These are phyloP conservation scores for Colletotrichum karsti DNA, from an alignment of 2,329 filamentous ascomycete species.

Conservation along the genomic window DNA sequence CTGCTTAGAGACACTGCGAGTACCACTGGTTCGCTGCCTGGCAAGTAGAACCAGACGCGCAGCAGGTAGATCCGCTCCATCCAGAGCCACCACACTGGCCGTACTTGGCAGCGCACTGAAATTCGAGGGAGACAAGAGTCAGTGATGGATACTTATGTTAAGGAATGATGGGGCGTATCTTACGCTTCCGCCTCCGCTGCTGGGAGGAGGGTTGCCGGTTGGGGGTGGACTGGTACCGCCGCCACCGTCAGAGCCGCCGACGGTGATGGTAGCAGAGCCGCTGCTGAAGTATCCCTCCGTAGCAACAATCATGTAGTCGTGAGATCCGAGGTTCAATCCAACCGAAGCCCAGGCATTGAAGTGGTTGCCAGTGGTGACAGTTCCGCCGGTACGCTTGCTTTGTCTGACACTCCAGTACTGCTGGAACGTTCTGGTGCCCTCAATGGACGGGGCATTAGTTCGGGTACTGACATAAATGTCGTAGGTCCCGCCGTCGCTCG, in stretches of 20 bases:
- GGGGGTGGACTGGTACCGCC: conserved; percentile 14
- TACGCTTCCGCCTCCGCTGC: conserved; percentile 4
- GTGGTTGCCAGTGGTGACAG: conserved; percentile 61
- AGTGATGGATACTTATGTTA: rapidly evolving
- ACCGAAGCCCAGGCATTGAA: conserved; percentile 59
- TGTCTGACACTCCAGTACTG: conserved; percentile 61
- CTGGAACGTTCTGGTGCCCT: conserved; percentile 62
- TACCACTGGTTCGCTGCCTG: conserved; percentile 34
- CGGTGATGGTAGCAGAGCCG: conserved; percentile 8
- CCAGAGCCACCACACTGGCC: conserved; percentile 34
- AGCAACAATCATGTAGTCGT: conserved; percentile 58
- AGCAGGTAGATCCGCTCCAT: conserved; percentile 35
- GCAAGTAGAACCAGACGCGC: conserved; percentile 33
- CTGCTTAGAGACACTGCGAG: conserved; percentile 33
- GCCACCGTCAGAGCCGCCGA: conserved; percentile 6
- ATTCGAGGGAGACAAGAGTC: rapidly evolving
- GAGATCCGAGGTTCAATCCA: conserved; percentile 55
- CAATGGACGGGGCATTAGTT: conserved; percentile 59
- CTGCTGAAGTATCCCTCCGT: conserved; percentile 20
- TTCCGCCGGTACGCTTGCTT: conserved; percentile 59
- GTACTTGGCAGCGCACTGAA: conserved; percentile 31
- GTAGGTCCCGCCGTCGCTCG: conserved; percentile 60
- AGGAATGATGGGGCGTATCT: too few species aligned
- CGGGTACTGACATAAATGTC: conserved; percentile 59
- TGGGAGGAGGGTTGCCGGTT: conserved; percentile 5